A percentile compares a stretch with the other conserved stretches of the same genome.
phyloP scores from a whole-genome alignment of 495 filamentous ascomycete genomes.

The Penicillium taxi region DNA sequence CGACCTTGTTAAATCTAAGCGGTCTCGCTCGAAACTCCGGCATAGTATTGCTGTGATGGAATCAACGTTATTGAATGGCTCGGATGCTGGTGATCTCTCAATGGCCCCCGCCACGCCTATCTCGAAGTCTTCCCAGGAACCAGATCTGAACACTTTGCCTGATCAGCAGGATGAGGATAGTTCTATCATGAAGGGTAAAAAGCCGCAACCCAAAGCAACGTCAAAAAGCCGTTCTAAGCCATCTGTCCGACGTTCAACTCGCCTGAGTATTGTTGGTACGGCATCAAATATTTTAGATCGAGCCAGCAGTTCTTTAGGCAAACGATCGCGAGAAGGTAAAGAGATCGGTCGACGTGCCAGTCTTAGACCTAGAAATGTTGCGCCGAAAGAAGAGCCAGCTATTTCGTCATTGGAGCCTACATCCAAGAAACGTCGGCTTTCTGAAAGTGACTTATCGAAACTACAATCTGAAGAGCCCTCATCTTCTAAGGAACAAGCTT shows the following conservation, averaged over 20 bases:
- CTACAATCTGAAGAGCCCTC: constrained; percentile 29
- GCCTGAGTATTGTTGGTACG: constrained; percentile 36
- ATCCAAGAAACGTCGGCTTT: constrained; percentile 43
- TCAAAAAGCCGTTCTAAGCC: constrained; percentile 12
- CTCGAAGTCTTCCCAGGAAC: constrained; percentile 36
- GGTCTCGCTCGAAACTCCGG: constrained; percentile 29
- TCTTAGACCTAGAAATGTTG: constrained; percentile 31
- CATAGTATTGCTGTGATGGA: constrained; percentile 43
- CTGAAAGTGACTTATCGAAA: constrained; percentile 41
- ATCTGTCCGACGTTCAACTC: constrained; percentile 30
- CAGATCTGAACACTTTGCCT: constrained; percentile 27
- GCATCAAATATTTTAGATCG: constrained; percentile 38
- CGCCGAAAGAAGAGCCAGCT: constrained; percentile 26
- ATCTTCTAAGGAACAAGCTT: constrained; percentile 28
- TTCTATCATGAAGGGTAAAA: constrained; percentile 40
- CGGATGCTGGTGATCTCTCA: constrained; percentile 27
- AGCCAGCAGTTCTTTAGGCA: constrained; percentile 45
- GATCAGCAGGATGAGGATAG: constrained; percentile 33
- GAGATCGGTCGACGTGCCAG: constrained; percentile 34
- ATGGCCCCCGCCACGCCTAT: constrained; percentile 33
- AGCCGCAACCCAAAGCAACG: constrained; percentile 7
- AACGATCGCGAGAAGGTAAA: constrained; percentile 44
- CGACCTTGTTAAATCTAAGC: constrained; percentile 25
- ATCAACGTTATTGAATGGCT: constrained; percentile 30
- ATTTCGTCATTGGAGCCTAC: constrained; percentile 22